A percentile compares a stretch with the other conserved stretches of the same genome.
Evolutionary conservation across 371 early-diverging fungal genomes (phyloP).

Genomic region (Basidiobolus meristosporus): DNA sequence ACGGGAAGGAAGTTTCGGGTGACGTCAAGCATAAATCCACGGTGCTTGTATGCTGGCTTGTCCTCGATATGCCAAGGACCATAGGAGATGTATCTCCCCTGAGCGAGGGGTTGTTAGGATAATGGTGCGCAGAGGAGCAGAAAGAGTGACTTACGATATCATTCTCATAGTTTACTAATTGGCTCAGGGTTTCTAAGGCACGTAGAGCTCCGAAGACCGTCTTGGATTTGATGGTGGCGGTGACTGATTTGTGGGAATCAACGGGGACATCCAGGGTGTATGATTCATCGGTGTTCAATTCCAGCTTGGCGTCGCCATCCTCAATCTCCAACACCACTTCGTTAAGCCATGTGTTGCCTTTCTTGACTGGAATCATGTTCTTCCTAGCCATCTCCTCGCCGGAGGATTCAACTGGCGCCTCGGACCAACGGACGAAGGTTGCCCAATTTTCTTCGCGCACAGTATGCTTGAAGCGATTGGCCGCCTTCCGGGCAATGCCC

Average conservation of each 20-base stretch:
- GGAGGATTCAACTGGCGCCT: too few species aligned
- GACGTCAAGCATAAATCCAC: slow-evolving; percentile 58
- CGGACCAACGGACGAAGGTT: too few species aligned
- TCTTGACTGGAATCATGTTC: too few species aligned
- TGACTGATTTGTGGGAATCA: too few species aligned
- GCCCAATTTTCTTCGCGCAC: too few species aligned
- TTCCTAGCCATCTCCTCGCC: too few species aligned
- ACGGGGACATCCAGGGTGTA: slow-evolving; percentile 12
- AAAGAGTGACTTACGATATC: slow-evolving; percentile 1
- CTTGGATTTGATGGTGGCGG: slow-evolving; percentile 17
- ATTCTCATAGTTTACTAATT: slow-evolving; percentile 21
- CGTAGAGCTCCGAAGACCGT: slow-evolving; percentile 60
- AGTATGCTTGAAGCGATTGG: too few species aligned
- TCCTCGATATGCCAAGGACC: slow-evolving; percentile 45
- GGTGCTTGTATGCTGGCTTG: slow-evolving; percentile 39
- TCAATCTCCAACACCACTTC: too few species aligned
- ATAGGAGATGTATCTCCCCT: neutral
- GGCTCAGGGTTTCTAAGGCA: slow-evolving; percentile 54
- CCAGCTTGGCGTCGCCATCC: too few species aligned
- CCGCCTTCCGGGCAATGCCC: too few species aligned
- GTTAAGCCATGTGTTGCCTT: too few species aligned
- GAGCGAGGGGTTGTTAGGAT: slow-evolving; percentile 6
- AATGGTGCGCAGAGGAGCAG: neutral
- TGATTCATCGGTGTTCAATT: slow-evolving; percentile 29
- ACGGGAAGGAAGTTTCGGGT: slow-evolving; percentile 59